Base-by-base conservation (phyloP, 495 filamentous ascomycete species). In the Lentithecium fluviatile region DNA sequence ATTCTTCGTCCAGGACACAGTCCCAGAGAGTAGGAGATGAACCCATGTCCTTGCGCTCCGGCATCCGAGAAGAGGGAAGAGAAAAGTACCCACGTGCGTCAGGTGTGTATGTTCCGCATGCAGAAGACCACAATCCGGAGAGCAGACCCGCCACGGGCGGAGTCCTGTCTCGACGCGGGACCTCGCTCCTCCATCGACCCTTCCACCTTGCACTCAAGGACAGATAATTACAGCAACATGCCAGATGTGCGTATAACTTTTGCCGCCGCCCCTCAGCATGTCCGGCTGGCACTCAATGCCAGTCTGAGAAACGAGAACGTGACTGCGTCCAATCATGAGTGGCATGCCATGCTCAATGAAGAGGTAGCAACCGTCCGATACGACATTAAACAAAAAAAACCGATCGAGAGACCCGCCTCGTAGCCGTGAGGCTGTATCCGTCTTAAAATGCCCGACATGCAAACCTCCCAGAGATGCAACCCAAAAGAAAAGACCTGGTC, bases 361-460 rank as follows among this genome's bases (percentile, higher is more conserved):
- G 62, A 60, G 62, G 66, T 67, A 64, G 73, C 67, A 69, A 71
- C 74, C 73, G 70, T 62, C 65, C 66, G 76, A 79, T 29, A 71
- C 58, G 60, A 70, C 72, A 76, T 50, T 64, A 65, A 71, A 60
- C 58, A 61, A 74, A 77, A 69, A 71, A 76, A 78, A 76, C 71
- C 77, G 68, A 68, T 45, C 67, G 29, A 32, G 29, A 32, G 29
- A 32, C 29, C 79, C 75, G 74, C 80, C 78, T 77, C 72, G 76
- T 81, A 76, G 81, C 82, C 82, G 81, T 73, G 82, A 81, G 81
- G 81, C 82, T 75, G 59, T 79, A 76, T 77, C 76, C 70, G 72
- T 83, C 79, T 82, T 83, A 71, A 70, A 74, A 76, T 74, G 72
- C 72, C 60, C 59, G 64, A 73, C 62, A 73, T 69, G 69, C 68